Base-by-base conservation (phyloP, 2,329 filamentous ascomycete species). In the Ceratocystis destructans region DNA sequence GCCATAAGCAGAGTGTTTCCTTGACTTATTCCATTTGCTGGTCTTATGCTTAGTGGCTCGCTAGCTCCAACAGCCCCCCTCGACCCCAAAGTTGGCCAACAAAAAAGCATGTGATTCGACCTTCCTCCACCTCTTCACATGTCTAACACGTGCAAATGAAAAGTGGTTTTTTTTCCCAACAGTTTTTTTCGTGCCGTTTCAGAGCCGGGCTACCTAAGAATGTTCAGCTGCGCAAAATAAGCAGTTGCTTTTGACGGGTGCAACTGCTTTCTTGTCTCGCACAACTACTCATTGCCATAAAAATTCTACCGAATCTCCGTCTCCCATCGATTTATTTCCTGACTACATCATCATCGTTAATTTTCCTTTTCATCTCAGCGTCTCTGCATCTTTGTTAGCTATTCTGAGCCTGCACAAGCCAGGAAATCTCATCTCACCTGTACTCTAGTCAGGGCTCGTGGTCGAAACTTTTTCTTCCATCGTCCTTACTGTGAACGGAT, bases 41-140 rank as follows among this genome's bases (percentile, higher is more conserved):
- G 22, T n/a, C 48, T n/a, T 25, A 12, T 59, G 28, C 25, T 20
- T 37, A 6, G 55, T n/a, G 28, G 31, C 28, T 53, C n/a, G 15
- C 55, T 33, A 62, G 10, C n/a, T 31, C 65, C 65, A 63, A 66
- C 48, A 46, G 55, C 31, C 53, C 53, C 53, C 55, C 37, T 59
- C 37, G 55, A n/a, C 55, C 33, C 55, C 55, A 64, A 64, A 55
- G 17, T 17, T 53, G n/a, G 45, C 62, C 62, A 64, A 64, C 62
- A 67, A 67, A 67, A 68, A 68, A 53, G 67, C 67, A 68, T 68
- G 67, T 68, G 67, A 68, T 68, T 64, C 46, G 46, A 65, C 61
- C 45, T 41, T 62, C 46, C 63, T 59, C 44, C 55, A 48, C 55
- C 57, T 63, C 66, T 67, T 67, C 63, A 46, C 46, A 50, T 48